phyloP scores from a whole-genome alignment of 2,329 filamentous ascomycete genomes.

The Cercospora zeae-maydis region DNA sequence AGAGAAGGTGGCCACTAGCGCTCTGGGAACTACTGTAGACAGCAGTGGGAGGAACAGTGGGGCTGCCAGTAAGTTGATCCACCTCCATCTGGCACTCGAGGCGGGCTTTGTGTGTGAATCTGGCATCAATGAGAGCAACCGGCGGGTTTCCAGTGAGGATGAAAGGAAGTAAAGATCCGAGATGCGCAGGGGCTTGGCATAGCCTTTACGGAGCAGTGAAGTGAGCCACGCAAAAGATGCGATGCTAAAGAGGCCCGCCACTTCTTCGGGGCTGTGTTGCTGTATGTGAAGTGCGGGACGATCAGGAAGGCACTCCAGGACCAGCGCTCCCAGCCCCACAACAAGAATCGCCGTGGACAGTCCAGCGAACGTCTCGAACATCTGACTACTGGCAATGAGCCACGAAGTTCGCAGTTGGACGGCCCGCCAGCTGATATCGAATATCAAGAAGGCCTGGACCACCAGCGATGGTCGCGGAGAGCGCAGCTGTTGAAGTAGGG shows the following conservation, averaged over 20 bases:
- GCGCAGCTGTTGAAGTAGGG: neutral
- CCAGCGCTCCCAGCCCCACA: neutral
- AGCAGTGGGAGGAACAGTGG: neutral
- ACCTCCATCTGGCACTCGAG: too few relatives aligned
- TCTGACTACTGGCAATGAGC: neutral
- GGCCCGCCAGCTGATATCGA: neutral
- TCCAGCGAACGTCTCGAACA: neutral
- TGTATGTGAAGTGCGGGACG: neutral
- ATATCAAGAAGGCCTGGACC: neutral
- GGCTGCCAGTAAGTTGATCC: neutral
- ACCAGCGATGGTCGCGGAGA: neutral
- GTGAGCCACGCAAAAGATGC: neutral
- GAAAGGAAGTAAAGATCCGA: neutral
- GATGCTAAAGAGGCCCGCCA: neutral
- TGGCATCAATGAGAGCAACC: too few relatives aligned
- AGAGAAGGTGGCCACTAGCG: neutral
- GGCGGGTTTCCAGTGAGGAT: neutral
- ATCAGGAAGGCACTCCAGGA: neutral
- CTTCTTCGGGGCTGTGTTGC: neutral
- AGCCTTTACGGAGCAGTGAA: neutral
- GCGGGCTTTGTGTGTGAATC: too few relatives aligned
- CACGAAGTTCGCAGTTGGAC: neutral
- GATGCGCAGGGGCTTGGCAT: neutral
- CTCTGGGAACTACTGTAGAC: neutral
- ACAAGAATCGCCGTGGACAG: neutral